Conservation (phyloP, 2,329 filamentous ascomycete species). For the Claviceps lovelessii region DNA sequence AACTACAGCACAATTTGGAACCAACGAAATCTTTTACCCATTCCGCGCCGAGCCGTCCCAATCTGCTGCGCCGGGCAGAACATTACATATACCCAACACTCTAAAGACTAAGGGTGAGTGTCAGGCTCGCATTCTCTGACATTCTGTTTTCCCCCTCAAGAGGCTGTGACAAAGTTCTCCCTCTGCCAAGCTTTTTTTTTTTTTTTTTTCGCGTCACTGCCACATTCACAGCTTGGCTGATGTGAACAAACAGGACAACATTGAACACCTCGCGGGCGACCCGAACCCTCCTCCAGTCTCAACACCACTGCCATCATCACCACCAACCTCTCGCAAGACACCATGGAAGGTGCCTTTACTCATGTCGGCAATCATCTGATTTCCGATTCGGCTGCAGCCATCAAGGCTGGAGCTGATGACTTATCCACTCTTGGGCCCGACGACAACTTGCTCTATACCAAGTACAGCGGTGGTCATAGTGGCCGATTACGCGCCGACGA, state of each 20-base stretch:
- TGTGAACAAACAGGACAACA: neutral
- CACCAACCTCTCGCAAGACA: conserved; percentile 12
- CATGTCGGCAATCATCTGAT: conserved; percentile 78
- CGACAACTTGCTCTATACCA: conserved; percentile 64
- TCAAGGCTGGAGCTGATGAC: conserved; percentile 73
- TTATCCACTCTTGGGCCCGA: conserved; percentile 59
- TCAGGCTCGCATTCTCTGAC: neutral
- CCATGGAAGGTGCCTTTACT: conserved; percentile 78
- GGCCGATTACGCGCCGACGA: conserved; percentile 64
- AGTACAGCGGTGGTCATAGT: conserved; percentile 42
- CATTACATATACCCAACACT: neutral
- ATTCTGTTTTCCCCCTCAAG: neutral
- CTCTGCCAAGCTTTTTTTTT: neutral
- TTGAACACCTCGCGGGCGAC: neutral
- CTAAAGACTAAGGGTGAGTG: conserved; percentile 5
- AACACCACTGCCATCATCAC: neutral
- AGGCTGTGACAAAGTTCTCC: neutral
- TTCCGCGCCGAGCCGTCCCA: conserved; percentile 14
- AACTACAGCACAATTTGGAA: conserved; percentile 16
- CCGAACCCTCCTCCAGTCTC: conserved; percentile 4
- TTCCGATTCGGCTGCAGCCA: conserved; percentile 69
- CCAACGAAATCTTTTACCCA: conserved; percentile 16
- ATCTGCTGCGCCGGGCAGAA: conserved; percentile 9
- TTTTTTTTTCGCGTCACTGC: neutral
- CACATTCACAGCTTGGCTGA: neutral